Evolutionary conservation across 2,329 filamentous ascomycete species (phyloP).

Genomic region (Chaetomiaceae sp.): DNA sequence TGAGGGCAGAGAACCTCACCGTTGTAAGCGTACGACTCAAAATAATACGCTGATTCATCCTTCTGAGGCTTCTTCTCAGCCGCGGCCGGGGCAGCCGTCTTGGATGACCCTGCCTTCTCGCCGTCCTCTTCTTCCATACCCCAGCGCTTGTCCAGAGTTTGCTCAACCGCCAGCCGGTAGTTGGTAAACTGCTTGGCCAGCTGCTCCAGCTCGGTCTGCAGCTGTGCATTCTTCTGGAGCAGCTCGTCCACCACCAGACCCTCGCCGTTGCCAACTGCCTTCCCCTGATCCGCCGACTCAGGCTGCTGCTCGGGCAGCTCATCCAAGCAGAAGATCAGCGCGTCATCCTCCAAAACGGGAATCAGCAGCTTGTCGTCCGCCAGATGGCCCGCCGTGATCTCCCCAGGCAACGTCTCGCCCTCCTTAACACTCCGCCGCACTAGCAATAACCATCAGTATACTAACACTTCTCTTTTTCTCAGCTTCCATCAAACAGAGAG

Average conservation of each 20-base stretch:
- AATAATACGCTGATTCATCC: slow-evolving; percentile 43
- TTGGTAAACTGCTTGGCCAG: slow-evolving; percentile 57
- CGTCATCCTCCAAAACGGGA: slow-evolving; percentile 83
- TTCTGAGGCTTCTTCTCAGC: slow-evolving; percentile 26
- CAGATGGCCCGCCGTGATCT: slow-evolving; percentile 57
- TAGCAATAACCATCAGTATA: slow-evolving; percentile 20
- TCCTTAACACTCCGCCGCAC: slow-evolving; percentile 44
- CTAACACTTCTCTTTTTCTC: neutral
- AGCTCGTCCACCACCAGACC: slow-evolving; percentile 18
- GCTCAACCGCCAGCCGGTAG: slow-evolving; percentile 59
- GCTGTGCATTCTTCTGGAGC: slow-evolving; percentile 44
- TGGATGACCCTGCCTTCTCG: slow-evolving; percentile 27
- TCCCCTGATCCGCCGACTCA: slow-evolving; percentile 12
- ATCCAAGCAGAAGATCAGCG: slow-evolving; percentile 79
- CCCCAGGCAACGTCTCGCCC: slow-evolving; percentile 42
- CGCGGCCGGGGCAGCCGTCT: slow-evolving; percentile 11
- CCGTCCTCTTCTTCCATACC: slow-evolving; percentile 47
- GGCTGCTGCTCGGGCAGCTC: slow-evolving; percentile 57
- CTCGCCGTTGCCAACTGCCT: slow-evolving; percentile 16
- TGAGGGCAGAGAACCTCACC: slow-evolving; percentile 39
- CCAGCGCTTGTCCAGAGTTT: slow-evolving; percentile 61
- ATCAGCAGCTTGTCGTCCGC: slow-evolving; percentile 75
- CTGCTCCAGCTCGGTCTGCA: slow-evolving; percentile 56
- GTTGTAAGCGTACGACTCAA: slow-evolving; percentile 56
- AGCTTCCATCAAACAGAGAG: too few relatives aligned